Base-by-base conservation (phyloP, 2,329 filamentous ascomycete species). In the Xylaria sp. region DNA sequence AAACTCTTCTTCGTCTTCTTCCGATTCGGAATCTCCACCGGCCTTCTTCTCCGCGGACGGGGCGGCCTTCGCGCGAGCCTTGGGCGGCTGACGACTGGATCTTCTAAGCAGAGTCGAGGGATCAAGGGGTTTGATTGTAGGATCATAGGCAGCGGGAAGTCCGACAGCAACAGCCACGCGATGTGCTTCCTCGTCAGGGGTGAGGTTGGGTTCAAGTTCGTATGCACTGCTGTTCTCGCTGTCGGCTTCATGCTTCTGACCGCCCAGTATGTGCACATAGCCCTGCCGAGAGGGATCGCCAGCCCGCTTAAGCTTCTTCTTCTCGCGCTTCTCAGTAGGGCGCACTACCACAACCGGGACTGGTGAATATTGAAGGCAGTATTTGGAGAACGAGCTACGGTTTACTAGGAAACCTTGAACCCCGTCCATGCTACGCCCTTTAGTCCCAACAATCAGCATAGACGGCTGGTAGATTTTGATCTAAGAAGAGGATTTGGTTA, bases 301-400 rank as follows among this genome's bases (percentile, higher is more conserved):
- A 60, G 90, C 87, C 37, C 94, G 90, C 83, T 97, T 97, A 68
- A 88, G 87, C 81, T 96, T 97, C 83, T 97, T 97, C 82, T 96
- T 96, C 77, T 93, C 89, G 23, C 94, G 91, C 82, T 97, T 97
- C 70, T 92, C 92, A 39, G 91, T 92, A 44, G 94, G 94, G 3
- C 94, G 89, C 10, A 97, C 94, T 39, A 98, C 94, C 37, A 97
- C 94, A 8, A 97, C 94, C 0, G 94, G 94, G 1, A 98, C 93
- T 0, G 94, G 94, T 1, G 93, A 97, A 79, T 97, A 94, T 78
- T 98, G 94, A 13, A 97, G 86, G 76, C 94, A 97, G 81, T 97
- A 98, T 78, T 97, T 97, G 32, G 93, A 97, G 54, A 97, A 94
- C 0, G 92, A 96, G 72, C 94, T 96, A 52, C 86, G 83, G 39